Base-by-base conservation (phyloP, 148 eudicot genomes). In the Vaccinium vitisidaea region DNA sequence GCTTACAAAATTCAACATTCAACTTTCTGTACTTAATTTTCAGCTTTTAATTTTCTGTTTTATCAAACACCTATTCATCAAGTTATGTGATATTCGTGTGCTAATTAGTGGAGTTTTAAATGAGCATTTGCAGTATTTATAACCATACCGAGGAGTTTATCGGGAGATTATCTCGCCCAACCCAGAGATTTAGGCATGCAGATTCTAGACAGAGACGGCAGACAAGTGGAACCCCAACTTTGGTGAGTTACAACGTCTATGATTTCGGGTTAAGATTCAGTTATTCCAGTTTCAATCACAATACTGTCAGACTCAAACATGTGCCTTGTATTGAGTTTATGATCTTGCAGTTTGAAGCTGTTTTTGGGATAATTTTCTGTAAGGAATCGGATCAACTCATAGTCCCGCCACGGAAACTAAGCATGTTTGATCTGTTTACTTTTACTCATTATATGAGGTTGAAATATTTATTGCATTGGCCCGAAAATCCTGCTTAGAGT, bases 71-170 rank as follows among this genome's bases (percentile, higher is more conserved):
- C 74, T 13, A 69, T 69, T 81, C 39, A 52, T 48, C 15, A 18
- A 9, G 19, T 30, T 27, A 39, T 49, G n/a, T 18, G 23, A 21
- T 18, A 59, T 36, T 18, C 2, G 23, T 36, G 30, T 25, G 12
- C 36, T 16, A 58, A 49, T 80, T 53, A 6, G 4, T 16, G 79
- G 43, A 53, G 43, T 58, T 84, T 46, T 27, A 15, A 36, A 16
- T 30, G 19, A 2, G 18, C 80, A 5, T 83, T 73, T 88, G 89
- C 92, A 94, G 98, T 89, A 94, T 94, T 27, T 93, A 92, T 87
- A 93, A 94, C 80, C 92, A 93, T 82, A 21, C 90, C 69, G 85
- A 82, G 86, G 95, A 90, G 82, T 83, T 93, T 50, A 61, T 87
- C 32, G 80, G 79, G 78, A 90, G 81, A 81, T 78, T 93, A 39